Evolutionary conservation across 2,329 filamentous ascomycete genomes (phyloP).

Genomic region (Epicoccum sorghinum): DNA sequence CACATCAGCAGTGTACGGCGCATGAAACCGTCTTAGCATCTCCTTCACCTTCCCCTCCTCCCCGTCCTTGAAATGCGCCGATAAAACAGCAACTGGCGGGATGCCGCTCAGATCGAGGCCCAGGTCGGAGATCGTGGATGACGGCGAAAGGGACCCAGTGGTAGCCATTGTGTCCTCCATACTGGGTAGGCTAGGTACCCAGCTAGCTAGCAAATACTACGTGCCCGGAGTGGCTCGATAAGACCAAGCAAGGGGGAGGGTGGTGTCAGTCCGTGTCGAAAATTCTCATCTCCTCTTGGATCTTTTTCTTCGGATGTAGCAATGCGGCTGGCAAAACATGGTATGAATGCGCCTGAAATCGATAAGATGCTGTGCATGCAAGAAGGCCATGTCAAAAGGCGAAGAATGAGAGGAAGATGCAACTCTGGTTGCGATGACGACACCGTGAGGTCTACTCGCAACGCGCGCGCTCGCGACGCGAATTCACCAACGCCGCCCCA

Average conservation of each 20-base stretch:
- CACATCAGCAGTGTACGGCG: slow-evolving; percentile 72
- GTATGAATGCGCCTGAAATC: slow-evolving; percentile 13
- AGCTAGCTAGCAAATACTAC: slow-evolving; percentile 22
- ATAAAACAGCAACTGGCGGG: slow-evolving; percentile 75
- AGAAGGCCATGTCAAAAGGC: not conserved
- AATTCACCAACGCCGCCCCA: not conserved
- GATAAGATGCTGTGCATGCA: slow-evolving; percentile 5
- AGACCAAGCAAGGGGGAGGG: slow-evolving; percentile 32
- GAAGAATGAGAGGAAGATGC: not conserved
- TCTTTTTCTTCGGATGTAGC: slow-evolving; percentile 14
- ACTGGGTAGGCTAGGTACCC: too few species aligned
- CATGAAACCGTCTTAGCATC: slow-evolving; percentile 60
- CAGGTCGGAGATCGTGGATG: slow-evolving; percentile 21
- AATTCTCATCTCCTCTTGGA: too few species aligned
- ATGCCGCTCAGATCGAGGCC: slow-evolving; percentile 51
- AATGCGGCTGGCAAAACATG: slow-evolving; percentile 25
- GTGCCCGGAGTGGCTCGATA: slow-evolving; percentile 26
- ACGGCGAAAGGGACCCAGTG: slow-evolving; percentile 23
- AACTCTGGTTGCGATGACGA: slow-evolving; percentile 21
- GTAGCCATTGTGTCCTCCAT: slow-evolving; percentile 25
- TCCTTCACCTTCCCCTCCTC: slow-evolving; percentile 70
- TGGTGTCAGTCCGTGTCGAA: too few species aligned
- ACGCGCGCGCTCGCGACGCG: slow-evolving; percentile 1
- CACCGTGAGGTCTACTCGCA: slow-evolving; percentile 12
- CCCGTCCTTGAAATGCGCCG: slow-evolving; percentile 69